Conservation (phyloP, 371 early-diverging fungal species). For the Lichtheimia ramosa region DNA sequence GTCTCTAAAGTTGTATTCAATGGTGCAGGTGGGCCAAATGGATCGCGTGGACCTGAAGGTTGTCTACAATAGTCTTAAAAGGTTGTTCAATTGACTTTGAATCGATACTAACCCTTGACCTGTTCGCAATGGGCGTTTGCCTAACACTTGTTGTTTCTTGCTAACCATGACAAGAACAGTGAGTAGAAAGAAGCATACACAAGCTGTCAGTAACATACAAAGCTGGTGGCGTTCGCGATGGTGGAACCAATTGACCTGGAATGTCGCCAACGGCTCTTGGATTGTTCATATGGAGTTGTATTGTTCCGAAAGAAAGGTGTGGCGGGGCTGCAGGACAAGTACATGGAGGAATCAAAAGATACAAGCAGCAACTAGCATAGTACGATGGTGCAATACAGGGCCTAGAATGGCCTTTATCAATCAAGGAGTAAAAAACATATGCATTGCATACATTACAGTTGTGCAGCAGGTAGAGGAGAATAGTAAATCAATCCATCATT, state of each 20-base stretch:
- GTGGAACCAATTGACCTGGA: background rate
- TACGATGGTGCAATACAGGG: no score
- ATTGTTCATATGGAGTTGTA: background rate
- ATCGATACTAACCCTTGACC: background rate
- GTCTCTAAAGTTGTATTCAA: background rate
- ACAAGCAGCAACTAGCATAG: no score
- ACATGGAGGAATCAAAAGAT: no score
- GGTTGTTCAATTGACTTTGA: background rate
- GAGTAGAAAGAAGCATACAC: background rate
- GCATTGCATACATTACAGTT: no score
- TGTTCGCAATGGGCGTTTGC: background rate
- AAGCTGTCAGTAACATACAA: background rate
- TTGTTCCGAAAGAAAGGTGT: background rate
- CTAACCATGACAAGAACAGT: background rate
- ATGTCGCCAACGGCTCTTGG: background rate
- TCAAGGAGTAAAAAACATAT: no score
- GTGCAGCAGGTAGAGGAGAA: no score
- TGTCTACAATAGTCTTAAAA: background rate
- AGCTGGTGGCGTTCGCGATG: background rate
- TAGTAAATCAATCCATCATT: no score
- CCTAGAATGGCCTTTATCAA: no score
- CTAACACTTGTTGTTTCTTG: background rate
- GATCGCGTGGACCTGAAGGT: background rate
- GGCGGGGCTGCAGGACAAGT: background rate
- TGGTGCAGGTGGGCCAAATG: background rate